Base-by-base conservation (phyloP, 1,139 yeast species). In the Eremothecium sinecaudum region DNA sequence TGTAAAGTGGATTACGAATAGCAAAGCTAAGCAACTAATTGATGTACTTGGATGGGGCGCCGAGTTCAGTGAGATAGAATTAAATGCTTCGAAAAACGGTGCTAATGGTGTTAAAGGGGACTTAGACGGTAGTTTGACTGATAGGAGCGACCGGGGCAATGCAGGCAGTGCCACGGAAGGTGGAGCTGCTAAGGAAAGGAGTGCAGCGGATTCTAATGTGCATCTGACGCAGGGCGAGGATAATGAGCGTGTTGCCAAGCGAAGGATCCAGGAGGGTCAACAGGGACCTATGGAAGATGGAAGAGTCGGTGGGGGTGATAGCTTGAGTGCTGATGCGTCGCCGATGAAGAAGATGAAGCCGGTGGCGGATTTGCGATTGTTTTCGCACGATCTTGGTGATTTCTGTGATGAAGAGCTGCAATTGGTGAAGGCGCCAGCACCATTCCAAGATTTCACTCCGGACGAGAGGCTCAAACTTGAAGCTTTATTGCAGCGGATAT, bases 391-490 rank as follows among this genome's bases (percentile, higher is more conserved):
- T 32, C 28, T 49, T 12, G 39, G 37, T 16, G 27, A 34, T 7
- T 26, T 44, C 11, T 11, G 12, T n/a, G 21, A 27, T 4, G 21
- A 4, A 14, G 30, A 27, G 19, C 19, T 27, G 14, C 15, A 13
- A 21, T 18, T 27, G 4, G 12, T 5, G 15, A 30, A 31, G 18
- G 33, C 37, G 11, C 28, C 20, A 7, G 31, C 31, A 7, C 41
- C 43, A 8, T 11, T 37, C 5, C 24, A 24, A n/a, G 29, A 31
- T 18, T 40, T 34, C 19, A 18, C 33, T 10, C 28, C 31, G 9
- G 40, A 37, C n/a, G 43, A 40, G 17, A 38, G 56, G 36, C 37
- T 47, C 33, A 54, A 54, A 37, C 35, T 56, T 28, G 60, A 56
- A 32, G 39, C 50, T 2, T 47, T 56, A 30, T 33, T 56, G 32